These are phyloP conservation scores for Colletotrichum scovillei DNA, from an alignment of 2,329 filamentous ascomycete genomes.

Conservation along the genomic window DNA sequence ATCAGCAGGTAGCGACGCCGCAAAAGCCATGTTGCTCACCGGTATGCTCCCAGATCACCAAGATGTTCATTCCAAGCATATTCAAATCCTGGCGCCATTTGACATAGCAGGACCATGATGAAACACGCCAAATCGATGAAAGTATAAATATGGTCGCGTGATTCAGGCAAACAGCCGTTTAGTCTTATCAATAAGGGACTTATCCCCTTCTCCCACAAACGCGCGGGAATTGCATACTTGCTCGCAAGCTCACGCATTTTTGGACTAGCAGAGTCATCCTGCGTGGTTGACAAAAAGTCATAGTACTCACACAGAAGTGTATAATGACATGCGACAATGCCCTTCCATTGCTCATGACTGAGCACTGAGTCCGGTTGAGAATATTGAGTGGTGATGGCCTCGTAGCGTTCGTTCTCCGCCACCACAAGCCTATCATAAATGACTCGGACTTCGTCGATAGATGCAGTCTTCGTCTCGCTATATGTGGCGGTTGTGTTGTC, in stretches of 20 bases:
- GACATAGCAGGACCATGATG: conserved; percentile 87
- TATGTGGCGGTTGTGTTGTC: too few relatives aligned
- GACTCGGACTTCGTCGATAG: too few relatives aligned
- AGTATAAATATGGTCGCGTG: conserved; percentile 87
- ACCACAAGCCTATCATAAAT: conserved; percentile 87
- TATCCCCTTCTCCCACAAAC: conserved; percentile 97
- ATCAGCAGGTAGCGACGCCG: neutral
- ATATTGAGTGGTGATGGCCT: conserved; percentile 76
- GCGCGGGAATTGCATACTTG: conserved; percentile 90
- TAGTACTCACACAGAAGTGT: conserved; percentile 85
- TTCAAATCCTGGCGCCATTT: conserved; percentile 84
- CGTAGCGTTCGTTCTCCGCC: conserved; percentile 88
- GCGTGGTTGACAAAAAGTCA: conserved; percentile 86
- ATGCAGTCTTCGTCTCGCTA: too few relatives aligned
- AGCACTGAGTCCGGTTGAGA: conserved; percentile 54
- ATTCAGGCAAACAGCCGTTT: conserved; percentile 77
- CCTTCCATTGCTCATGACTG: conserved; percentile 81
- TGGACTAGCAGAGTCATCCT: conserved; percentile 82
- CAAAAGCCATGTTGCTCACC: conserved; percentile 39
- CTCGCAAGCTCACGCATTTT: conserved; percentile 76
- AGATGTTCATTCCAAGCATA: conserved; percentile 95
- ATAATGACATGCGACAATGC: conserved; percentile 82
- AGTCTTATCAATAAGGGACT: conserved; percentile 84
- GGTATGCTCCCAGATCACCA: conserved; percentile 84
- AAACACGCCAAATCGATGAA: conserved; percentile 92